Conservation (phyloP, 2,329 filamentous ascomycete genomes). For the Drechslerella coelobrocha region DNA sequence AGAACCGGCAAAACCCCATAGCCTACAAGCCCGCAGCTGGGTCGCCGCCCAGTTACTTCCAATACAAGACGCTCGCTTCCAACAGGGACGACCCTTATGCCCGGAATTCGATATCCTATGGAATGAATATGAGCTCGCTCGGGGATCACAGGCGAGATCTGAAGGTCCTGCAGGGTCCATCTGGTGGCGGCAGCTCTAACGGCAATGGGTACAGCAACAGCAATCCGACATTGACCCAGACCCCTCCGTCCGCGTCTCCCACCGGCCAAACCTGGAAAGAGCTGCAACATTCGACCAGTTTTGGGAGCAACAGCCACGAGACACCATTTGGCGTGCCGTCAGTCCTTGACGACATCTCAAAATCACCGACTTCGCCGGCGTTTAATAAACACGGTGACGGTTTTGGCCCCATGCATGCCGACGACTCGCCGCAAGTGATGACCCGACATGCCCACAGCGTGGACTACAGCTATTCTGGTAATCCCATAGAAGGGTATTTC, state of each 20-base stretch:
- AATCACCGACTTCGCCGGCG: conserved; percentile 38
- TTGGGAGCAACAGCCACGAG: conserved; percentile 36
- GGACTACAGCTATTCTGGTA: conserved; percentile 39
- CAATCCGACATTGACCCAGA: conserved; percentile 47
- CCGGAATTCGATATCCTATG: conserved; percentile 25
- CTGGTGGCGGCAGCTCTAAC: conserved; percentile 11
- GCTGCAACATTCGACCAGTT: conserved; percentile 39
- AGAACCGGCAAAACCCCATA: conserved; percentile 28
- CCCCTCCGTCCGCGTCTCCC: conserved; percentile 46
- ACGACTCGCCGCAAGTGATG: conserved; percentile 42
- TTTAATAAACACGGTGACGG: conserved; percentile 36
- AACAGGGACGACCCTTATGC: conserved; percentile 34
- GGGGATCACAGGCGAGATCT: conserved; percentile 45
- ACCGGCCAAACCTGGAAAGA: conserved; percentile 46
- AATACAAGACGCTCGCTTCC: conserved; percentile 29
- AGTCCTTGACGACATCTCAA: conserved; percentile 40
- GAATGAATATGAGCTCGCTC: conserved; percentile 46
- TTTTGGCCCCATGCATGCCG: conserved; percentile 37
- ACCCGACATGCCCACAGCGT: conserved; percentile 28
- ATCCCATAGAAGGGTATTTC: conserved; percentile 53
- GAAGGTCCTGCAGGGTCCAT: conserved; percentile 42
- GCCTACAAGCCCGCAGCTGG: conserved; percentile 35
- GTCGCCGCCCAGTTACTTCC: conserved; percentile 42
- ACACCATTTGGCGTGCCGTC: conserved; percentile 36
- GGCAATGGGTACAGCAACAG: conserved; percentile 40